A percentile compares a stretch with the other conserved stretches of the same genome.
phyloP scores from a whole-genome alignment of 805 yeast genomes.

The Yarrowia divulgata region DNA sequence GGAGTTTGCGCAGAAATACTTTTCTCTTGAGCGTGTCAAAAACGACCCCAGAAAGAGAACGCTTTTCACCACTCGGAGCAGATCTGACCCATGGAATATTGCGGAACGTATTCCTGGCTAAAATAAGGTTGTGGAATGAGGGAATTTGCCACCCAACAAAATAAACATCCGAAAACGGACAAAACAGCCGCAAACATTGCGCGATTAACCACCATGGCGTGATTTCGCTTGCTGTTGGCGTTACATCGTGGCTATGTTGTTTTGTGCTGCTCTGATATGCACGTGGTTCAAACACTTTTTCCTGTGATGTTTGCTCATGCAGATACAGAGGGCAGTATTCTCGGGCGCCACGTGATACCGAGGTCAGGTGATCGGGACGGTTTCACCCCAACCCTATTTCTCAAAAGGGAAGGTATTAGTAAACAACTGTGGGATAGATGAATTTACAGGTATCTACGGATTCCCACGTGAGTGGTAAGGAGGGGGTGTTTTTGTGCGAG shows the following conservation, averaged over 20 bases:
- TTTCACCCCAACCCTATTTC: constrained; percentile 5
- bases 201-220: background rate
- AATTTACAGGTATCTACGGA: background rate
- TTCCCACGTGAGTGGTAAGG: too few relatives aligned
- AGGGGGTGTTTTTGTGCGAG: too few relatives aligned
- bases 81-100: background rate
- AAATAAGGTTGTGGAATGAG: constrained; percentile 3
- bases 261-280: background rate
- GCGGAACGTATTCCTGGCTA: background rate
- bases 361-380: background rate
- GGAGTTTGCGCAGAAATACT: constrained; percentile 26
- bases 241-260: background rate
- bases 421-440: background rate
- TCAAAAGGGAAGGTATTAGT: background rate
- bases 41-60: constrained; percentile 9
- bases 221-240: background rate
- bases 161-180: background rate
- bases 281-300: background rate
- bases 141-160: constrained; percentile 18
- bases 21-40: background rate
- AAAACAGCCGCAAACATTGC: background rate
- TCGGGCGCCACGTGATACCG: background rate
- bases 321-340: background rate
- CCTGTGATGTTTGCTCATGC: background rate
- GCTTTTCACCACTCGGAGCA: constrained; percentile 8